A percentile compares a stretch with the other conserved stretches of the same genome.
Evolutionary conservation across 768 basidiomycete species (phyloP).

Genomic region (Naganishia kalamii): DNA sequence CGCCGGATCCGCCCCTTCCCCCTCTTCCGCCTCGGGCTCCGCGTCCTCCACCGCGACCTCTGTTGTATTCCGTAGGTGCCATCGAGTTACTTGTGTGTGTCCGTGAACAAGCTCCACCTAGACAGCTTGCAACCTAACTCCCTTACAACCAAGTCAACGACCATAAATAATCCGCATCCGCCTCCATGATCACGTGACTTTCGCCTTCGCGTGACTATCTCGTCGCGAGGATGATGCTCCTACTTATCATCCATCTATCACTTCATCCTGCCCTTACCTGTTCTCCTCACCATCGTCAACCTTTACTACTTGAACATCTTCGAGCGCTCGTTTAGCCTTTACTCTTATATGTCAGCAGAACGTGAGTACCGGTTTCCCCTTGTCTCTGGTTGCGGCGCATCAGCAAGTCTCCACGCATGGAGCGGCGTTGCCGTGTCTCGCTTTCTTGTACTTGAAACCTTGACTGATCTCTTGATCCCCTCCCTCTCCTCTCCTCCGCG

Average conservation of each 20-base stretch:
- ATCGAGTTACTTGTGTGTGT: not conserved
- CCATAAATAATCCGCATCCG: conserved; percentile 15
- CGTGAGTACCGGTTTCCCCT: conserved; percentile 31
- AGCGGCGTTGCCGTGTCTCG: too few species aligned
- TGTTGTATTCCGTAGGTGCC: not conserved
- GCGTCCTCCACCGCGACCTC: conserved; percentile 1
- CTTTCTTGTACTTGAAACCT: not conserved
- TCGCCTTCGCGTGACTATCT: conserved; percentile 11
- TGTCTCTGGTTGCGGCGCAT: not conserved
- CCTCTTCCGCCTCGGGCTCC: conserved; percentile 10
- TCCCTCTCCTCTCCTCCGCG: not conserved
- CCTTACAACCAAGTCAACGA: too few species aligned
- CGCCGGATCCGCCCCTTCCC: not conserved
- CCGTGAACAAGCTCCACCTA: too few species aligned
- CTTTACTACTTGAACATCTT: not conserved
- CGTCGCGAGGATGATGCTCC: not conserved
- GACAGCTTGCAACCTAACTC: too few species aligned
- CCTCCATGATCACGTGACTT: not conserved
- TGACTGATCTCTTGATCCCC: not conserved
- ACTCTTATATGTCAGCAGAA: conserved; percentile 46
- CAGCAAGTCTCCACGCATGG: not conserved
- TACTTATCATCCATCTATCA: not conserved
- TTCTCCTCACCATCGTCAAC: not conserved
- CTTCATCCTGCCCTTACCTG: not conserved
- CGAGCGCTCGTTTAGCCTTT: conserved; percentile 4